These are phyloP conservation scores for Mycena metata DNA, from an alignment of 768 basidiomycete species.

Conservation along the genomic window DNA sequence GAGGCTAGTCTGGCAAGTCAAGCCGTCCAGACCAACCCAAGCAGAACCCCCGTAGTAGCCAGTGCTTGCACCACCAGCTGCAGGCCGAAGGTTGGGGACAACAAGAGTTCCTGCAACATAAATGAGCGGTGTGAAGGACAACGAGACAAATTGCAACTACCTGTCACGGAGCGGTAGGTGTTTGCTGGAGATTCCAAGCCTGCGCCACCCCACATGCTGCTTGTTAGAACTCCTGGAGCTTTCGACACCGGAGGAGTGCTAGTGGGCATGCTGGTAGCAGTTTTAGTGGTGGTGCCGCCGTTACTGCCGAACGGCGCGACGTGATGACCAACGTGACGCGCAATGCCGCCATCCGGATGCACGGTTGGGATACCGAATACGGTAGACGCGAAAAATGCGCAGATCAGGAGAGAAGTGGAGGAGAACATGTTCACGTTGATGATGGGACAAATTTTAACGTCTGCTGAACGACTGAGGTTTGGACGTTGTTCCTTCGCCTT, in stretches of 20 bases:
- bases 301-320: background rate
- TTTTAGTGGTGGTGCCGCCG: too few species aligned
- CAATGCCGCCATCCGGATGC: background rate
- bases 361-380: slow-evolving; percentile 2
- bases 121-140: background rate
- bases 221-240: too few species aligned
- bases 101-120: slow-evolving; percentile 14
- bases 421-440: slow-evolving; percentile 15
- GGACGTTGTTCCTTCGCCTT: slow-evolving; percentile 2
- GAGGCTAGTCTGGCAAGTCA: background rate
- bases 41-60: slow-evolving; percentile 6
- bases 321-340: slow-evolving; percentile 1
- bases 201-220: too few species aligned
- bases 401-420: slow-evolving; percentile 14
- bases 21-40: slow-evolving; percentile 17
- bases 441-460: slow-evolving; percentile 10
- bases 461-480: slow-evolving; percentile 13
- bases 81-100: too few species aligned
- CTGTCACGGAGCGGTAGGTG: slow-evolving; percentile 12
- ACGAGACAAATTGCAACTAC: background rate
- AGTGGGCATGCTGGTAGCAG: too few species aligned
- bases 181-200: slow-evolving; percentile 11
- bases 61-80: slow-evolving; percentile 1
- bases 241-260: too few species aligned
- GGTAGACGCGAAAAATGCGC: slow-evolving; percentile 6